These are phyloP conservation scores for Candida tetrigidarum DNA, from an alignment of 1,139 yeast genomes.

Conservation along the genomic window DNA sequence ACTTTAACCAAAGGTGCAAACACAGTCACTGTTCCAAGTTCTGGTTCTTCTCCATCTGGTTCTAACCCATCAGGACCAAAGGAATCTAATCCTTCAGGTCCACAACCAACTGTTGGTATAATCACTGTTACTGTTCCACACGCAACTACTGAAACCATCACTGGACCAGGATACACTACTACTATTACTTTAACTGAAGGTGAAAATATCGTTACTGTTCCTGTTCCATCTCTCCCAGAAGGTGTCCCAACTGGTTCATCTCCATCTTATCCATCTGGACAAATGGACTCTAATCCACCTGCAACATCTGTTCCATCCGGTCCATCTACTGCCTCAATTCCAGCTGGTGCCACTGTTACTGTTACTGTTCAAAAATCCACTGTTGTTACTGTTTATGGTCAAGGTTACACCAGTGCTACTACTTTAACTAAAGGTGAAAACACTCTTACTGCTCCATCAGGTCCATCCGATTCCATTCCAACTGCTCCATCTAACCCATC, in stretches of 20 bases:
- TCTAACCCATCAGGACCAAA: neutral
- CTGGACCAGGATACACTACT: constrained; percentile 9
- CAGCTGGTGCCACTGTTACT: too few relatives aligned
- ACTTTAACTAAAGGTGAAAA: too few relatives aligned
- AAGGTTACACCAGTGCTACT: too few relatives aligned
- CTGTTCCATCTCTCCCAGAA: neutral
- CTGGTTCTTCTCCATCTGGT: neutral
- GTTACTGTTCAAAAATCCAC: too few relatives aligned
- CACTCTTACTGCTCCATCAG: too few relatives aligned
- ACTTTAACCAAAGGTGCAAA: constrained; percentile 7
- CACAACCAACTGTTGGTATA: neutral
- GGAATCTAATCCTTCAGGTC: neutral
- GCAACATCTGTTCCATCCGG: constrained; percentile 1
- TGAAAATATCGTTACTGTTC: constrained; percentile 2
- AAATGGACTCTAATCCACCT: neutral
- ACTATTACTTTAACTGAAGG: constrained; percentile 6
- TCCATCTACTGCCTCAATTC: too few relatives aligned
- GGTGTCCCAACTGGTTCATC: neutral
- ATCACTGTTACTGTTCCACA: constrained; percentile 2
- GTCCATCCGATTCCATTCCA: too few relatives aligned
- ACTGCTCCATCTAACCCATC: too few relatives aligned
- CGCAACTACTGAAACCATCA: neutral
- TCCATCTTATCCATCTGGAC: neutral
- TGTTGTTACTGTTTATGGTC: too few relatives aligned
- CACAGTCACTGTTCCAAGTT: constrained; percentile 3